Percentiles rank a stretch among this genome's conserved stretches.
Evolutionary conservation across 2,329 filamentous ascomycete genomes (phyloP).

Genomic region (Cryphonectria nitschkei): DNA sequence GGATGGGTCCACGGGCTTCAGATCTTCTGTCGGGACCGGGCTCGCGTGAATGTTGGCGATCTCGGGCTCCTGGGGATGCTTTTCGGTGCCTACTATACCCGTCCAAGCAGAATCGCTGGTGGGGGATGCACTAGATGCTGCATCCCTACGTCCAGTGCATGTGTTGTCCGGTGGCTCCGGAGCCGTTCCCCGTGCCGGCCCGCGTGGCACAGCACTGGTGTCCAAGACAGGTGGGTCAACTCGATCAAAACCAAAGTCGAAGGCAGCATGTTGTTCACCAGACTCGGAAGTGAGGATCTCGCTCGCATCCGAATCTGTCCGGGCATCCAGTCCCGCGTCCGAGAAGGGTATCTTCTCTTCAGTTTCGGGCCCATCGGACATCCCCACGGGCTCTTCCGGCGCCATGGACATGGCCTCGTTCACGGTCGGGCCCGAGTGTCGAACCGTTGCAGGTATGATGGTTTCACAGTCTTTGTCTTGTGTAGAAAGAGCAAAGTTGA

Average conservation of each 20-base stretch:
- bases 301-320: not conserved
- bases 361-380: constrained; percentile 11
- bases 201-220: not conserved
- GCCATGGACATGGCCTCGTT: not conserved
- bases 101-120: not conserved
- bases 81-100: not conserved
- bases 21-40: constrained; percentile 3
- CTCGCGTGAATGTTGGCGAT: not conserved
- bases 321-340: constrained; percentile 7
- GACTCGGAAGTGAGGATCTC: not conserved
- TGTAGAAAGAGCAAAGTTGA: constrained; percentile 16
- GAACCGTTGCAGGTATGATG: not conserved
- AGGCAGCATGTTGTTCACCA: not conserved
- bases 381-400: not conserved
- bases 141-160: not conserved
- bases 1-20: not conserved
- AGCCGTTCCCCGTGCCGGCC: not conserved
- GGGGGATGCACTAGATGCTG: not conserved
- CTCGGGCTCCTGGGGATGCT: not conserved
- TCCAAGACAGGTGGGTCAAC: not conserved
- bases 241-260: not conserved
- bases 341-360: not conserved
- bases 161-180: constrained; percentile 6
- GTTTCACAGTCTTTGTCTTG: constrained; percentile 13
- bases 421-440: not conserved